Base-by-base conservation (phyloP, 108 stramenopile species). In the Skeletonema costatum region DNA sequence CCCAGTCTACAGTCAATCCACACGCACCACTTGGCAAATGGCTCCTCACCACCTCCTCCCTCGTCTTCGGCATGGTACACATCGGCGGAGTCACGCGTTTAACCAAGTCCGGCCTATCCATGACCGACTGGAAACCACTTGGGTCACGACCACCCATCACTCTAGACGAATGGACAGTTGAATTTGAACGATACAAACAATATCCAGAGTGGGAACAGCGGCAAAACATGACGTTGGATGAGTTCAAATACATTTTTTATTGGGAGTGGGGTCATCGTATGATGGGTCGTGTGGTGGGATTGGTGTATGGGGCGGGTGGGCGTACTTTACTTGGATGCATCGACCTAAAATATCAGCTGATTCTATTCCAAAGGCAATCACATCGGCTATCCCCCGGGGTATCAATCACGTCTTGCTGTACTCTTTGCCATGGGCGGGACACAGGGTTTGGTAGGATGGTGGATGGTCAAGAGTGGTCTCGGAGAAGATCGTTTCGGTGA, bases 211-310 rank as follows among this genome's bases (percentile, higher is more conserved):
- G 90, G 88, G 88, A 94, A 71, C 95, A 96, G 74, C 92, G 96
- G 10, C 76, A 93, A 78, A 82, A 76, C 58, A 99, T 99, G 98
- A 97, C 93, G 0, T 64, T 99, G 41, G 97, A 98, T 6, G 99
- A 99, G 59, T 99, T 99, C 85, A 97, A 99, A 81, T 95, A 83
- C 66, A 99, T 99, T 56, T 99, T 95, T 72, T 98, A 85, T 38
- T 98, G 98, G 98, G 98, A 99, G 87, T 99, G 97, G 83, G 97
- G 97, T 35, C 99, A 99, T 88, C 84, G 99, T 5, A 99, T 99
- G 98, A 80, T 98, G 61, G 99, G 99, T 32, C 75, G 98, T 38
- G 70, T 88, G 10, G 90, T 99, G 13, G 99, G 99, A 6, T 71
- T 98, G 30, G 81, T 86, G 19, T 99, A 97, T 83, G 91, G 77